Base-by-base conservation (phyloP, 2,329 filamentous ascomycete species). In the Sclerotinia trifoliorum region DNA sequence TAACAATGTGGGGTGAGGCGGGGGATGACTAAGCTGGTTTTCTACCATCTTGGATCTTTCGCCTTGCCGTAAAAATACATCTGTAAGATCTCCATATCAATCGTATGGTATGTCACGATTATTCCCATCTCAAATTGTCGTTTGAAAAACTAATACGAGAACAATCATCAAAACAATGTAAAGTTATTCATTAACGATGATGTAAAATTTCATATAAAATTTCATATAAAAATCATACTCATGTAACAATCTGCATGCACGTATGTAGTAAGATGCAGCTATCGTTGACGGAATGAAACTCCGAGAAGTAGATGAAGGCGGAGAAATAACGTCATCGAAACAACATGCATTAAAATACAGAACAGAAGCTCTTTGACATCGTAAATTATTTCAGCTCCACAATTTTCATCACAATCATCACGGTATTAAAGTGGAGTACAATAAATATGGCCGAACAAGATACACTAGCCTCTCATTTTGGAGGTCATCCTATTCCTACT, bases 371-470 rank as follows among this genome's bases (percentile, higher is more conserved):
- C 62, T 65, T 56, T 56, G 62, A 57, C 5, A 15, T 57, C 5
- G 62, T 35, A 44, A 24, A 56, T 19, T 51, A 32, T 32, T 35
- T n/a, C 19, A 29, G 24, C 32, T 26, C n/a, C 6, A 21, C 15
- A 35, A n/a, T 49, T 17, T 49, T 24, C 46, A 51, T 21, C 29
- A 35, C 44, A 35, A 32, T 8, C 24, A 17, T n/a, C 57, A 35
- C 57, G 11, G 17, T 29, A 24, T 8, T 35, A 24, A 19, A 21
- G 44, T 49, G 21, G 26, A 49, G 13, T 61, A 24, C 8, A 24
- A n/a, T 8, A 19, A 62, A 29, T 24, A 67, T 67, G 65, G 35
- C 65, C n/a, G 65, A 67, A 67, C 65, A 67, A 62, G 65, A 67
- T 26, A 56, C 46, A 5, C 52, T 61, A 32, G 57, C 51, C 17